Evolutionary conservation across 108 stramenopile genomes (phyloP).

Genomic region (Ochromonas danica): DNA sequence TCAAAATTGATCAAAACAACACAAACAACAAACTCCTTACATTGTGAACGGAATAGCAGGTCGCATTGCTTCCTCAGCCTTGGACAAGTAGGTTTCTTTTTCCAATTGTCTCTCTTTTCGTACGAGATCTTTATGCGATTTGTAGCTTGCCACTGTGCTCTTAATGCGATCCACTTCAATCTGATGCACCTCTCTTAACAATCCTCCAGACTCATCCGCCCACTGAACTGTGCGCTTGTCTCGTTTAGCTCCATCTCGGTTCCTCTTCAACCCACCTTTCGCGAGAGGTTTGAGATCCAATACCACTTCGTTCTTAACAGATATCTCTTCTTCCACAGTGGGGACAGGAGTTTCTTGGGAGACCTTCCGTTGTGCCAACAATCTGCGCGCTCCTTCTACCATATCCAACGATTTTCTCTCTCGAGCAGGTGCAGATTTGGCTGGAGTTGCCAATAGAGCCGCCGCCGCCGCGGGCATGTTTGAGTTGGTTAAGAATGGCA

Average conservation of each 20-base stretch:
- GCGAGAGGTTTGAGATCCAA: no score
- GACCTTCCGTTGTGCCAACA: background rate
- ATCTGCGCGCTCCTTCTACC: background rate
- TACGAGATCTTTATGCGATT: background rate
- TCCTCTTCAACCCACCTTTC: conserved; percentile 8
- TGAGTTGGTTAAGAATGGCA: no score
- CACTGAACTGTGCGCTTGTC: background rate
- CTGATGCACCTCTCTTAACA: background rate
- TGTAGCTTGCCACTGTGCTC: conserved; percentile 22
- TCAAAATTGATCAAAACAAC: no score
- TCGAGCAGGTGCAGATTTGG: background rate
- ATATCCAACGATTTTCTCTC: background rate
- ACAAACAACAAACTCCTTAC: no score
- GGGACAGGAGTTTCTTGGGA: background rate
- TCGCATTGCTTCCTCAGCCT: background rate
- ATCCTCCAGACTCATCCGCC: conserved; percentile 18
- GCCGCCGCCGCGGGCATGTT: background rate
- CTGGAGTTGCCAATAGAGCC: background rate
- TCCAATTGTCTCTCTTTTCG: conserved; percentile 2
- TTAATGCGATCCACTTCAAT: conserved; percentile 24
- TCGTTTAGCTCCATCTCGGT: background rate
- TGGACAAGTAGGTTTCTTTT: conserved; percentile 3
- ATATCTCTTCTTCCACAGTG: background rate
- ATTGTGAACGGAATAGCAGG: no score
- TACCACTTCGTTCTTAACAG: background rate